Conservation (phyloP, 2,329 filamentous ascomycete genomes). For the Intubia oerlemansii region DNA sequence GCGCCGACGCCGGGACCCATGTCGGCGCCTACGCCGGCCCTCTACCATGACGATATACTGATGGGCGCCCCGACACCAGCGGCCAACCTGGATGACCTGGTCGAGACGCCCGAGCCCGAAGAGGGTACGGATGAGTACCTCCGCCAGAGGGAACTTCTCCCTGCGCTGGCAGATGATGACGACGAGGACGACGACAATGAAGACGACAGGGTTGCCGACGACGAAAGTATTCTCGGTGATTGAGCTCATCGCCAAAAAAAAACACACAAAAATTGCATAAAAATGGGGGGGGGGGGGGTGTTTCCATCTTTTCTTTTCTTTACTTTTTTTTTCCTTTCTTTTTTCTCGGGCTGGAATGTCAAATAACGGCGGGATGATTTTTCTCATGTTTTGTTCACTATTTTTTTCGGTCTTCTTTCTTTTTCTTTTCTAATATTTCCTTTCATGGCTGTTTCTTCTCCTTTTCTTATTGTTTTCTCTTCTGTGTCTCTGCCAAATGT, state of each 20-base stretch:
- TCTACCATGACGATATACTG: constrained; percentile 4
- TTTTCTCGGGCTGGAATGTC: too few relatives aligned
- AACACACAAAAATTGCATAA: too few relatives aligned
- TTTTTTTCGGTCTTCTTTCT: too few relatives aligned
- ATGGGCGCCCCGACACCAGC: constrained; percentile 8
- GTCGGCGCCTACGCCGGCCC: constrained; percentile 1
- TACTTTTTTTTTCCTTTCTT: neutral
- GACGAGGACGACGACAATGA: constrained; percentile 17
- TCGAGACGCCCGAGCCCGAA: constrained; percentile 28
- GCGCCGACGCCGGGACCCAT: neutral
- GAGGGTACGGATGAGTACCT: constrained; percentile 39
- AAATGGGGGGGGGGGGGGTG: too few relatives aligned
- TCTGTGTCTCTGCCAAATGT: too few relatives aligned
- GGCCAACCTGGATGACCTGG: constrained; percentile 13
- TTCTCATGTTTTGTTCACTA: too few relatives aligned
- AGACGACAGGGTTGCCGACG: constrained; percentile 16
- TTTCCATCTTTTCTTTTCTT: neutral
- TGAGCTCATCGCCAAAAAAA: too few relatives aligned
- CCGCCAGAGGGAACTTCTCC: constrained; percentile 28
- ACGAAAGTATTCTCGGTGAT: constrained; percentile 24
- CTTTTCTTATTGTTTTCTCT: too few relatives aligned
- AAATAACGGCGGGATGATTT: too few relatives aligned
- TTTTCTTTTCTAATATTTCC: too few relatives aligned
- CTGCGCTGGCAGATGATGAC: constrained; percentile 24
- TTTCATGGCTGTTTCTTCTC: too few relatives aligned